Evolutionary conservation across 2,329 filamentous ascomycete species (phyloP).

Genomic region (Colletotrichum phormii): DNA sequence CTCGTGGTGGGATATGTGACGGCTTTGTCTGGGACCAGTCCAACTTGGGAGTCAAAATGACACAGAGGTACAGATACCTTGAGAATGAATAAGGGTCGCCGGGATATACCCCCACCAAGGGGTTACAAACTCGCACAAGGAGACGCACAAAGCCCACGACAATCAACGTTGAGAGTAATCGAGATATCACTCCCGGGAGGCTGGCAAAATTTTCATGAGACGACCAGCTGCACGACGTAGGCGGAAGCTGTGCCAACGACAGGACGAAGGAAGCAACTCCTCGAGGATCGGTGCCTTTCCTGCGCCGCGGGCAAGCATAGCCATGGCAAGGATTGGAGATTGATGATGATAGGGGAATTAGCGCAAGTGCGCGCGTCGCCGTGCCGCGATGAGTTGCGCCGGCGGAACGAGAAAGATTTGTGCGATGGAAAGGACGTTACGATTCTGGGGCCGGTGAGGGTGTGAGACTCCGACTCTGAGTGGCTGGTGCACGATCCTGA

Average conservation of each 20-base stretch:
- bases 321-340: constrained; percentile 28
- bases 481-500: constrained; percentile 24
- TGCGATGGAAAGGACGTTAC: constrained; percentile 17
- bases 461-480: constrained; percentile 23
- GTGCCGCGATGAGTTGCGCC: constrained; percentile 7
- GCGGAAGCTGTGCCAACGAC: constrained; percentile 3
- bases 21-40: constrained; percentile 7
- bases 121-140: constrained; percentile 26
- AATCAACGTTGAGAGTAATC: constrained; percentile 5
- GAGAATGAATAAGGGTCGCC: constrained; percentile 6
- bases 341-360: constrained; percentile 11
- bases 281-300: constrained; percentile 11
- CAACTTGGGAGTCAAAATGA: constrained; percentile 8
- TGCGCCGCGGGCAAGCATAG: constrained; percentile 27
- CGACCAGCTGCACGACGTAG: constrained; percentile 19
- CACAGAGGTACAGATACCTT: constrained; percentile 31
- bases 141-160: constrained; percentile 26
- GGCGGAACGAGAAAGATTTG: not conserved
- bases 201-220: constrained; percentile 16
- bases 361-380: not conserved
- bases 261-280: constrained; percentile 27
- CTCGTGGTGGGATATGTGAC: constrained; percentile 22
- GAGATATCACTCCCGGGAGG: constrained; percentile 5
- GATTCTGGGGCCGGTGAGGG: constrained; percentile 1
- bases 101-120: constrained; percentile 18